Conservation (phyloP, 768 basidiomycete species). For the Tylopilus sp. region DNA sequence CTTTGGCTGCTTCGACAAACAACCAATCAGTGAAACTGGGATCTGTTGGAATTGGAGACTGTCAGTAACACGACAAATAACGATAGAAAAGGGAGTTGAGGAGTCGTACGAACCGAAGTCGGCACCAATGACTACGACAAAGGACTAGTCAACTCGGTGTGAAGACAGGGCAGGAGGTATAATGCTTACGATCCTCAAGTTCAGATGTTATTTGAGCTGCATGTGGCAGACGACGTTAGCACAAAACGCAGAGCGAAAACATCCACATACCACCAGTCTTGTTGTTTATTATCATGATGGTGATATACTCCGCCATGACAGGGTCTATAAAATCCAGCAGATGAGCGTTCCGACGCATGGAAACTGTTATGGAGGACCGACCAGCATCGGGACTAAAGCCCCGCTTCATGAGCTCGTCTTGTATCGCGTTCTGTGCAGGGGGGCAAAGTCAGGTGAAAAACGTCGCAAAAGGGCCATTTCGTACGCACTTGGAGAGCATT, state of each 20-base stretch:
- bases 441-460: constrained; percentile 11
- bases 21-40: constrained; percentile 86
- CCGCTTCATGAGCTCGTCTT: constrained; percentile 74
- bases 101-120: constrained; percentile 61
- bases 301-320: constrained; percentile 93
- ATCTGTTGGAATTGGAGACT: constrained; percentile 43
- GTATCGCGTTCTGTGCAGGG: constrained; percentile 61
- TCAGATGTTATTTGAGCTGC: constrained; percentile 87
- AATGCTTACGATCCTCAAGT: constrained; percentile 68
- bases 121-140: constrained; percentile 60
- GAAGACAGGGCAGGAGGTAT: neutral
- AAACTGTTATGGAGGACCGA: constrained; percentile 31
- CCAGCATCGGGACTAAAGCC: constrained; percentile 76
- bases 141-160: constrained; percentile 11
- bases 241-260: neutral
- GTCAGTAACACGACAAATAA: constrained; percentile 3
- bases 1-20: constrained; percentile 75
- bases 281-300: constrained; percentile 93
- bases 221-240: constrained; percentile 8
- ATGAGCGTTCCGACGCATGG: constrained; percentile 12
- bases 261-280: constrained; percentile 65
- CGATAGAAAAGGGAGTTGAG: neutral
- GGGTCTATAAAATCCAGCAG: constrained; percentile 47
- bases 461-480: neutral
- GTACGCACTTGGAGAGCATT: constrained; percentile 59